phyloP scores from a whole-genome alignment of 768 basidiomycete genomes.

The Rhizopogon vesiculosus region DNA sequence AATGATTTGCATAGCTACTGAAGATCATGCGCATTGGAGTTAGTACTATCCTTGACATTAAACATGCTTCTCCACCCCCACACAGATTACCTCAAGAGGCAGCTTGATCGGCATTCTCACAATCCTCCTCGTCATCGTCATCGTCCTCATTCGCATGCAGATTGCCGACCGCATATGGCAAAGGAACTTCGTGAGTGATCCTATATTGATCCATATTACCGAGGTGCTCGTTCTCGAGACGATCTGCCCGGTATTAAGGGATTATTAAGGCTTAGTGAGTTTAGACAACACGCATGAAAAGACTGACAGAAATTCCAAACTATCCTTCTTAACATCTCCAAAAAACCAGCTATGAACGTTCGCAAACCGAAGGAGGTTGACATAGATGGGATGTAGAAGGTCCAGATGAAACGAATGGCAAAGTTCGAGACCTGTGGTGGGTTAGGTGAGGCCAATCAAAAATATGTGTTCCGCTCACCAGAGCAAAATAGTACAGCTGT shows the following conservation, averaged over 20 bases:
- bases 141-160: slow-evolving; percentile 39
- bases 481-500: slow-evolving; percentile 75
- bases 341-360: slow-evolving; percentile 59
- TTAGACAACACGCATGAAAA: not conserved
- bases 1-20: no score
- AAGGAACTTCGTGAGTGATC: slow-evolving; percentile 76
- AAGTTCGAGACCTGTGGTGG: slow-evolving; percentile 60
- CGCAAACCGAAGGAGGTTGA: slow-evolving; percentile 49
- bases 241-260: slow-evolving; percentile 37
- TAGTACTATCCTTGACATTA: no score
- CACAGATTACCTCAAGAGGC: not conserved
- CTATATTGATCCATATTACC: slow-evolving; percentile 94
- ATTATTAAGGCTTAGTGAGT: slow-evolving; percentile 1
- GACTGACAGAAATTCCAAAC: slow-evolving; percentile 90
- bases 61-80: not conserved
- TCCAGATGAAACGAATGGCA: slow-evolving; percentile 76
- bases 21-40: no score
- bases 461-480: slow-evolving; percentile 39
- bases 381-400: slow-evolving; percentile 62
- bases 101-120: slow-evolving; percentile 9
- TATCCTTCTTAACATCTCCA: slow-evolving; percentile 78
- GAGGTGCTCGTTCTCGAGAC: slow-evolving; percentile 87
- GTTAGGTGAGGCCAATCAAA: not conserved
- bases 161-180: slow-evolving; percentile 65
- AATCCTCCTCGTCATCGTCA: slow-evolving; percentile 39